Evolutionary conservation across 148 eudicot species (phyloP).

Genomic region (Heliamphora exappendiculata): DNA sequence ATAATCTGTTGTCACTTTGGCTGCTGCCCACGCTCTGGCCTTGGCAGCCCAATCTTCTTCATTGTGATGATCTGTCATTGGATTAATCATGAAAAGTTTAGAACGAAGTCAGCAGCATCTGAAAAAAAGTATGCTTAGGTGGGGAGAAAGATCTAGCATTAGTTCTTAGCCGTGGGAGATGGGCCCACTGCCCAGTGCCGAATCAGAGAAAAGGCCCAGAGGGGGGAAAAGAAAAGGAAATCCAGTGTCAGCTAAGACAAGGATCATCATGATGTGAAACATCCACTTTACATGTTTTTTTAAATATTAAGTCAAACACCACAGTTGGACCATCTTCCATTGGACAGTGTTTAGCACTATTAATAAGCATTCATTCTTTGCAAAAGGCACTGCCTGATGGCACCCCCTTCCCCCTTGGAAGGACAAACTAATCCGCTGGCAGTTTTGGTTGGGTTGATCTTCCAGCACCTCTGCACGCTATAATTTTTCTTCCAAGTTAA

Average conservation of each 20-base stretch:
- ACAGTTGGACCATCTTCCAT: neutral
- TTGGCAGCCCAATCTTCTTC: slow-evolving; percentile 97
- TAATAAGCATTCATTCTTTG: neutral
- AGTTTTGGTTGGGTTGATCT: neutral
- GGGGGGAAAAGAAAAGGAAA: no score
- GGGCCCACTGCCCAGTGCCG: neutral
- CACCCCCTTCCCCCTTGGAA: neutral
- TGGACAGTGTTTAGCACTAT: neutral
- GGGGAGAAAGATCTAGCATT: neutral
- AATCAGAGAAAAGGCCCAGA: neutral
- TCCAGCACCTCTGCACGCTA: neutral
- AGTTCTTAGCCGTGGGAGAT: neutral
- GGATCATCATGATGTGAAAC: neutral
- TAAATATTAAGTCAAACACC: neutral
- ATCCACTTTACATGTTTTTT: neutral
- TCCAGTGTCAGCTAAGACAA: neutral
- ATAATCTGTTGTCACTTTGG: slow-evolving; percentile 51
- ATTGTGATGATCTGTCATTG: slow-evolving; percentile 47
- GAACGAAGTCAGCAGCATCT: neutral
- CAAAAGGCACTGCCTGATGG: neutral
- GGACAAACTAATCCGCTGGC: neutral
- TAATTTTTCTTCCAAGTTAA: neutral
- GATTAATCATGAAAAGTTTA: slow-evolving; percentile 4
- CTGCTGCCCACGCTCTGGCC: slow-evolving; percentile 96
- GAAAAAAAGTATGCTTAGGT: neutral